Base-by-base conservation (phyloP, 129 eudicot genomes). In the Flaveria brownii region DNA sequence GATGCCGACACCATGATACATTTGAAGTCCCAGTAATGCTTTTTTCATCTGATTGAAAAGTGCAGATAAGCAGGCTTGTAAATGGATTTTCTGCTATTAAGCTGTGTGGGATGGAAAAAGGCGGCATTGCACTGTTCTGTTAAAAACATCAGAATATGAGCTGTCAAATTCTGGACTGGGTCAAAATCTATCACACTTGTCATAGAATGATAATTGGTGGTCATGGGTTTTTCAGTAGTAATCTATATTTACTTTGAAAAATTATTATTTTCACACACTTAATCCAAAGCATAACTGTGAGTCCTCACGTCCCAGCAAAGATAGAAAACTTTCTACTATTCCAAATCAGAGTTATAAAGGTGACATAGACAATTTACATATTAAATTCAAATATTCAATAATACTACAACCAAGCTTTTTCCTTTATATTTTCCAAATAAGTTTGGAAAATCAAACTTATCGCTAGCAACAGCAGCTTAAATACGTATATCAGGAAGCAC, bases 41-140 rank as follows among this genome's bases (percentile, higher is more conserved):
- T 43, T 74, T 76, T 61, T 71, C 75, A 74, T 81, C 71, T 73
- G 91, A 83, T 5, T 54, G 52, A 74, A 76, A 82, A 46, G 90
- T 85, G 82, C 97, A 94, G 17, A 86, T 72, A 65, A 94, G 96
- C 74, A 91, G 69, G 85, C 98, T 94, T 47, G 97, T 91, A 64
- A 61, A 91, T n/a, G 93, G 97, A 71, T 91, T 94, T 84, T 87
- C 93, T 22, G 91, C 87, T 54, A 89, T 89, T 70, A 69, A 74
- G 80, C 84, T 71, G 71, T 82, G 92, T 10, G 96, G 98, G 78
- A 86, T 75, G 75, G 97, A 91, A 84, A 77, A 81, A 62, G 87
- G 42, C 13, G 96, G 92, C 66, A 78, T 81, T 77, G 85, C 88
- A 46, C 85, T 84, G 79, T 80, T 87, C 98, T 94, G 84, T 66